These are phyloP conservation scores for Ceratobasidium sp. DNA, from an alignment of 1,284 basidiomycete species.

Conservation along the genomic window DNA sequence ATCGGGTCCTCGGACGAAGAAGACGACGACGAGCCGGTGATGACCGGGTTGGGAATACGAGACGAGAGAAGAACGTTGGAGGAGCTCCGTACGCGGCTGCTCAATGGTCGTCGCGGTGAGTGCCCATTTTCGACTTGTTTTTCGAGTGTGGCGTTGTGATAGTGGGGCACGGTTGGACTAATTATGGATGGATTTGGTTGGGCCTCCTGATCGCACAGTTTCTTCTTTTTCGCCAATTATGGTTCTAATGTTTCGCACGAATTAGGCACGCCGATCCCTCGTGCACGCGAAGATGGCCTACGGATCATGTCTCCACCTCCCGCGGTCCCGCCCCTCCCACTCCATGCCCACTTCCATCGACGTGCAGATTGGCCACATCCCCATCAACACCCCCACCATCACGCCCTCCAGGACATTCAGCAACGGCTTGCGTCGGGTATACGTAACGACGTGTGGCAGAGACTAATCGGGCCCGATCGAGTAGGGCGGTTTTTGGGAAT, in stretches of 20 bases:
- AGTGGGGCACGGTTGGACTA: not conserved
- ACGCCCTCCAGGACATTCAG: not conserved
- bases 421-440: not conserved
- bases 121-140: not conserved
- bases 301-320: conserved; percentile 31
- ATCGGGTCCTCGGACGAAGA: conserved; percentile 35
- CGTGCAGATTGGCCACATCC: conserved; percentile 13
- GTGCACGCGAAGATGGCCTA: not conserved
- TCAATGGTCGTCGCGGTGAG: conserved; percentile 19
- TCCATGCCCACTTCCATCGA: not conserved
- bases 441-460: not conserved
- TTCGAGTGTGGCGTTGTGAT: not conserved
- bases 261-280: conserved; percentile 33
- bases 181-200: not conserved
- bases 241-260: not conserved
- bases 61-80: not conserved
- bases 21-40: not conserved
- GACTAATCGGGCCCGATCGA: not conserved
- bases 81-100: conserved; percentile 9
- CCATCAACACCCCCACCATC: not conserved
- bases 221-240: not conserved
- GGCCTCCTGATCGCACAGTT: not conserved
- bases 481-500: not conserved
- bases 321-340: not conserved
- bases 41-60: too few species aligned